Percentiles rank a stretch among this genome's conserved stretches.
Evolutionary conservation across 2,329 filamentous ascomycete genomes (phyloP).

Genomic region (Dothideomycetes sp.): DNA sequence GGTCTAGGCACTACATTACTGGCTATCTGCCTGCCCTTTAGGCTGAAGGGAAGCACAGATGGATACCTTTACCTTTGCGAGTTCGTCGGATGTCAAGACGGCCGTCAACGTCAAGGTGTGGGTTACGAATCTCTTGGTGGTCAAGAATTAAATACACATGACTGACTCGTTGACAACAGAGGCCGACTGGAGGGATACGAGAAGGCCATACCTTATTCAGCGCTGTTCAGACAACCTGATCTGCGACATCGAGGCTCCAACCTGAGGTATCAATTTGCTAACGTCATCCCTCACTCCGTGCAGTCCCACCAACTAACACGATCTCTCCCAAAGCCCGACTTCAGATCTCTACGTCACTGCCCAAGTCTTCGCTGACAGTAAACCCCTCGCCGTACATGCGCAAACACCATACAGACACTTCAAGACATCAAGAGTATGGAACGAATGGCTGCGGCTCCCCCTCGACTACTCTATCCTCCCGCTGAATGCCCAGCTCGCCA

Average conservation of each 20-base stretch:
- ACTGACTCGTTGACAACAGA: slow-evolving; percentile 31
- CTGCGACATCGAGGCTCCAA: slow-evolving; percentile 83
- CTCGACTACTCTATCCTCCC: slow-evolving; percentile 76
- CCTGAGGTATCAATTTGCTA: slow-evolving; percentile 42
- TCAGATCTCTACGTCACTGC: slow-evolving; percentile 90
- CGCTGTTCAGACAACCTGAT: slow-evolving; percentile 65
- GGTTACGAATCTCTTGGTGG: slow-evolving; percentile 18
- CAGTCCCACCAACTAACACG: slow-evolving; percentile 6
- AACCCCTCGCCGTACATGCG: slow-evolving; percentile 80
- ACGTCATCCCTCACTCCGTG: not conserved
- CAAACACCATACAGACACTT: slow-evolving; percentile 93
- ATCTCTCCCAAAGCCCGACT: slow-evolving; percentile 42
- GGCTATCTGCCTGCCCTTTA: too few species aligned
- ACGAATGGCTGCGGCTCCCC: slow-evolving; percentile 88
- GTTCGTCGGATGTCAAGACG: slow-evolving; percentile 71
- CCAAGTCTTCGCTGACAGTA: slow-evolving; percentile 92
- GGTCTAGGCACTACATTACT: too few species aligned
- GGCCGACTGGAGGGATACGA: slow-evolving; percentile 70
- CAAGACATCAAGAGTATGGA: slow-evolving; percentile 66
- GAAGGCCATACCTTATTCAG: slow-evolving; percentile 63
- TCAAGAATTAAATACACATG: slow-evolving; percentile 13
- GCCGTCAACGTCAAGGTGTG: slow-evolving; percentile 56
- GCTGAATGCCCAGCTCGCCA: slow-evolving; percentile 69
- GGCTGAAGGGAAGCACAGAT: slow-evolving; percentile 41
- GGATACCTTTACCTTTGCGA: slow-evolving; percentile 94